These are phyloP conservation scores for Aphanomyces invadans DNA, from an alignment of 352 stramenopile genomes.

Conservation along the genomic window DNA sequence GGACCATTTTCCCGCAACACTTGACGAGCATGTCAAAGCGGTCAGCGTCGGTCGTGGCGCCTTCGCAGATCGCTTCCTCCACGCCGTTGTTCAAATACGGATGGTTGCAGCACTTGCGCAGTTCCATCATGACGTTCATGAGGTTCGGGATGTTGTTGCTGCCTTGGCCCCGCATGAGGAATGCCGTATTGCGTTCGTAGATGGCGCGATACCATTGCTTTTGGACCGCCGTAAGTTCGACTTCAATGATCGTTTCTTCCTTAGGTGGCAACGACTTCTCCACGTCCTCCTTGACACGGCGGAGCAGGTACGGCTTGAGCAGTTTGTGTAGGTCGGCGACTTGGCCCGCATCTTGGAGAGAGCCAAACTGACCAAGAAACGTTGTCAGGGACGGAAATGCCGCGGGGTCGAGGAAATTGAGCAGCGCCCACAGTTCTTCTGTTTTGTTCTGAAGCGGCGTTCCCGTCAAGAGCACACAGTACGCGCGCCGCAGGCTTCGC, in stretches of 20 bases:
- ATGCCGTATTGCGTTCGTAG: conserved; percentile 96
- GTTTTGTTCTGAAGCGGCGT: conserved; percentile 96
- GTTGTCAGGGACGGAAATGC: conserved; percentile 89
- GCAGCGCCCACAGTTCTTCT: conserved; percentile 98
- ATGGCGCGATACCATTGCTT: conserved; percentile 88
- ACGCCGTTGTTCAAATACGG: conserved; percentile 91
- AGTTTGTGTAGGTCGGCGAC: conserved; percentile 87
- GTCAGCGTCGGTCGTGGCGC: conserved; percentile 55
- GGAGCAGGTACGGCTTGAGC: conserved; percentile 84
- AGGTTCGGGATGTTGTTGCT: conserved; percentile 80
- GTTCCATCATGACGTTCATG: conserved; percentile 91
- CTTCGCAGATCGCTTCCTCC: conserved; percentile 80
- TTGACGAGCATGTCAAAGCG: conserved; percentile 93
- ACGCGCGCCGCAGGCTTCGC: conserved; percentile 63
- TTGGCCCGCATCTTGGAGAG: conserved; percentile 78
- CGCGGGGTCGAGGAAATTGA: conserved; percentile 96
- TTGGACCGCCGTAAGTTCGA: conserved; percentile 84
- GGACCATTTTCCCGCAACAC: conserved; percentile 98
- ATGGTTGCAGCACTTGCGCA: conserved; percentile 88
- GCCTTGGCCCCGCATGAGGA: conserved; percentile 76
- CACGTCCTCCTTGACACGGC: conserved; percentile 85
- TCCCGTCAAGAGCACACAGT: conserved; percentile 80
- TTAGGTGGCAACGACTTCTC: conserved; percentile 84
- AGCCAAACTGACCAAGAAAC: conserved; percentile 92
- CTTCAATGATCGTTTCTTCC: conserved; percentile 87